Evolutionary conservation across 768 basidiomycete species (phyloP), one percentile per base, ranked within the genome.

Genomic region (Boletellus ananiceps): DNA sequence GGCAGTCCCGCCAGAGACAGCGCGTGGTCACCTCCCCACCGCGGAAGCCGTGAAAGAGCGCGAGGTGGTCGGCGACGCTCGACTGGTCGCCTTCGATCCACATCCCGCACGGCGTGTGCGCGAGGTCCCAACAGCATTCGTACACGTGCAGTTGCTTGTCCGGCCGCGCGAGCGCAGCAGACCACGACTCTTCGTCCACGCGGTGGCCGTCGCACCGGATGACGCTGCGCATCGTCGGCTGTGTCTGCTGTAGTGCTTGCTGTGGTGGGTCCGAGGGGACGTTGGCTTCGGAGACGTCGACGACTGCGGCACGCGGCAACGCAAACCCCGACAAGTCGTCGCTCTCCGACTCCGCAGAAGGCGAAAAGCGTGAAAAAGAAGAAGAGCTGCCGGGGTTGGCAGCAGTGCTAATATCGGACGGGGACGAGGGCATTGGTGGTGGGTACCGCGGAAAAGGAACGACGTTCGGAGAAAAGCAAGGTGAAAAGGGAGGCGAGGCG

Each of bases 21-120:
- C 63, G 57, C 19, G 63, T 67, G 38, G 57, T 55, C 1, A 65
- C 57, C 43, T 67, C 67, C 0, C 67, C 67, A 4, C 65, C 65
- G 0, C 58, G 59, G 29, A 67, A 69, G 0, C 57, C 55, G 47
- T 67, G 66, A 33, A 63, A 67, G 43, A 60, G 63, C 11, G 56
- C 52, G 50, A 67, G 60, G 48, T 67, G 66, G 48, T 67, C 66
- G 9, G 65, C 65, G 19, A 69, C 63, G 51, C 54, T 61, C 15
- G 63, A 58, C 12, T 69, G 67, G 47, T 67, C 67, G 16, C 67
- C 67, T 42, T 67, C 67, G 33, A 67, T 64, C 59, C 67, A 69
- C 67, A 67, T 67, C 1, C 65, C 52, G 15, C 66, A 67, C 2
- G 67, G 50, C 0, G 65, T 40, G 38, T 63, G 46, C 27, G 44